A percentile compares a stretch with the other conserved stretches of the same genome.
phyloP scores from a whole-genome alignment of 75 land plant species.

The Cupressus sempervirens region DNA sequence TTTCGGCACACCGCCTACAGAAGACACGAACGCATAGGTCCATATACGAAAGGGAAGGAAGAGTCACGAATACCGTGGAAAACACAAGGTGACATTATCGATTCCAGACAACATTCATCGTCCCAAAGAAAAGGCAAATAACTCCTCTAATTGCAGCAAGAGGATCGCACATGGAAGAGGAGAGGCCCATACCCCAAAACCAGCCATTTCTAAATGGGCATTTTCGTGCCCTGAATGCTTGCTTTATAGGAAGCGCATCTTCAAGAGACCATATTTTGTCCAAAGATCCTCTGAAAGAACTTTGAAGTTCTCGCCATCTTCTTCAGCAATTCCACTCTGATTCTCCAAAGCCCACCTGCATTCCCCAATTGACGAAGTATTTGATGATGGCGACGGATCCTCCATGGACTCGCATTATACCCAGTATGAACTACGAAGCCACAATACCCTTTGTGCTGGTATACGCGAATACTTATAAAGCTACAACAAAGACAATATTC shows the following conservation, averaged over 20 bases:
- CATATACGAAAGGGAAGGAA: no score
- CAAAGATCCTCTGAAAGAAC: constrained; percentile 2
- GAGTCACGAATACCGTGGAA: no score
- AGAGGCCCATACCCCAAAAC: no score
- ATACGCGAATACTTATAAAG: neutral
- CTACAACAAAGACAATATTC: neutral
- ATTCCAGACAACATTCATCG: no score
- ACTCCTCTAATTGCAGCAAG: no score
- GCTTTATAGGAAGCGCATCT: constrained; percentile 6
- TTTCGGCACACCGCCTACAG: no score
- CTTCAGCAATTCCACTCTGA: neutral
- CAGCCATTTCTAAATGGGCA: neutral
- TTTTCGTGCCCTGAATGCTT: neutral
- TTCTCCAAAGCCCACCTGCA: neutral
- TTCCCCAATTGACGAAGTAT: neutral
- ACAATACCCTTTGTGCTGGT: neutral
- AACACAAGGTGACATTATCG: no score
- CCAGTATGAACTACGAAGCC: neutral
- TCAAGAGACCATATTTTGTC: constrained; percentile 4
- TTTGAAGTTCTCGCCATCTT: constrained; percentile 11
- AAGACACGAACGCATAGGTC: no score
- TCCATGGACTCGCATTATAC: neutral
- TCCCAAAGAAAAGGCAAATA: no score
- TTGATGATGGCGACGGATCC: neutral
- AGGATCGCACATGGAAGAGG: no score